Evolutionary conservation across 768 basidiomycete species (phyloP), one percentile per base, ranked within the genome.

Genomic region (Rhizopogon rudus): DNA sequence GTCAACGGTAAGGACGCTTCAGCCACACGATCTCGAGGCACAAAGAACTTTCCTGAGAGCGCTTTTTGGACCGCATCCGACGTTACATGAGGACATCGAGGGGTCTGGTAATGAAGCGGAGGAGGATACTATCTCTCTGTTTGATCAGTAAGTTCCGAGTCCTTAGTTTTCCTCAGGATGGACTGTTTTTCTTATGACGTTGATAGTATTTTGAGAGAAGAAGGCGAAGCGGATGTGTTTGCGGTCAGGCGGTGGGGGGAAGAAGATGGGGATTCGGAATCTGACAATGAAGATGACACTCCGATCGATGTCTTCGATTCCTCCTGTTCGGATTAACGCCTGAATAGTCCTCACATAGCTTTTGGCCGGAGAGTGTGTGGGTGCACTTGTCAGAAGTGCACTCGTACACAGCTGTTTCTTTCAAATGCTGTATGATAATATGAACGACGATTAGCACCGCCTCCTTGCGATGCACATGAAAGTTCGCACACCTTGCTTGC

Each of bases 181-280:
- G 25, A 25, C 25, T 25, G 31, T 6, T 37, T 29, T 57, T 63
- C 40, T 65, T 44, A 45, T n/a, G 56, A 37, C n/a, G 35, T 31
- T 22, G 44, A 29, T 55, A 88, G 87, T 61, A 81, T 88, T 25
- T 55, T 88, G 42, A 75, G 79, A 42, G 72, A 76, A 57, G 86
- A 88, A 69, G 81, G 83, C 0, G 66, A 73, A 25, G 69, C 68
- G 1, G 84, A 88, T 64, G 74, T 86, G 16, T 88, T 87, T 64
- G 58, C 59, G 17, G 52, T 69, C 20, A 73, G 82, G 51, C 71
- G 58, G 44, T 80, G 76, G 74, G 63, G 61, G 55, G 57, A 62
- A 22, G 61, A 66, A 22, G 70, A 61, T n/a, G 65, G 62, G 17
- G 67, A 66, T n/a, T 61, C 64, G 10, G 63, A 63, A 33, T 51